Evolutionary conservation across 2,329 filamentous ascomycete genomes (phyloP).

Genomic region (Fusarium sp.): DNA sequence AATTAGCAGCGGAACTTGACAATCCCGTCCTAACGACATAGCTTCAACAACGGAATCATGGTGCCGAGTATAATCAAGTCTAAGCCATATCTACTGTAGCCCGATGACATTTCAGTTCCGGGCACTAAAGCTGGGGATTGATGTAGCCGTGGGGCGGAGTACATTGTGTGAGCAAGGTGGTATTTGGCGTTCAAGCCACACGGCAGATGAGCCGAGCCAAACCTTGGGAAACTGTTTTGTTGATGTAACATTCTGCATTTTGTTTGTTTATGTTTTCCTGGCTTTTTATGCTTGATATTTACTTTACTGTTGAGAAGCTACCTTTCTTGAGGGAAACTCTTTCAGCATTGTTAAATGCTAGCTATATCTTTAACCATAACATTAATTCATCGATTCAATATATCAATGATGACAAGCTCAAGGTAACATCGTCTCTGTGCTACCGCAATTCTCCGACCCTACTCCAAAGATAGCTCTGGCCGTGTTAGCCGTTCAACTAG

Average conservation of each 20-base stretch:
- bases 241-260: background rate
- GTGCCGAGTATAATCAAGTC: background rate
- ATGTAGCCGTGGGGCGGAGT: constrained; percentile 4
- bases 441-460: constrained; percentile 10
- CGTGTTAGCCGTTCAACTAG: constrained; percentile 18
- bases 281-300: background rate
- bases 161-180: background rate
- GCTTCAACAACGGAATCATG: background rate
- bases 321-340: no score
- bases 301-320: background rate
- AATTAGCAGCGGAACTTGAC: constrained; percentile 8
- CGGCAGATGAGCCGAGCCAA: constrained; percentile 11
- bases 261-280: background rate
- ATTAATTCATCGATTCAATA: background rate
- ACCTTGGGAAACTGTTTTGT: background rate
- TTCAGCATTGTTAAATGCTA: background rate
- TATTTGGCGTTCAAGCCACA: constrained; percentile 14
- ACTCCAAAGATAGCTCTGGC: constrained; percentile 10
- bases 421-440: constrained; percentile 2
- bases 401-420: constrained; percentile 5
- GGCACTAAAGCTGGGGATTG: background rate
- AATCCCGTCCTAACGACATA: background rate
- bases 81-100: constrained; percentile 18
- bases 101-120: background rate
- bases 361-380: background rate